Percentiles rank a stretch among this genome's conserved stretches.
Evolutionary conservation across 192 early-diverging fungal genomes (phyloP).

Genomic region (Coemansia interrupta): DNA sequence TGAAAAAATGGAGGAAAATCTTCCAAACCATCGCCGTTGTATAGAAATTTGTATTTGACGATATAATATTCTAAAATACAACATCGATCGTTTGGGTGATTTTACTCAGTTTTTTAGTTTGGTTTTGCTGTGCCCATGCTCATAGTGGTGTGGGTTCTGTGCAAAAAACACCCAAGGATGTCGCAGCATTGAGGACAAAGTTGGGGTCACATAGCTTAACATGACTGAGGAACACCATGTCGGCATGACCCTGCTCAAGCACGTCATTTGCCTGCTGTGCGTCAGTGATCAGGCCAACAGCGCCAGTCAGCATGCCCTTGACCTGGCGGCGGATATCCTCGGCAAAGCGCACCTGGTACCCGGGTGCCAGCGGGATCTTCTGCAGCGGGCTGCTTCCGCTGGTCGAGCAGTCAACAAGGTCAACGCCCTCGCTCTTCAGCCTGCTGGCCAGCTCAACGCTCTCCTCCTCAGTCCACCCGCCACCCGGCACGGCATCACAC

Average conservation of each 20-base stretch:
- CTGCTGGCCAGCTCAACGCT: slow-evolving; percentile 59
- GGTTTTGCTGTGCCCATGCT: slow-evolving; percentile 39
- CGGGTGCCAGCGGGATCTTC: slow-evolving; percentile 46
- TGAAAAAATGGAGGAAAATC: too few species aligned
- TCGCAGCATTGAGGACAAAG: slow-evolving; percentile 65
- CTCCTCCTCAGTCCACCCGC: slow-evolving; percentile 74
- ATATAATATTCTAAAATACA: too few species aligned
- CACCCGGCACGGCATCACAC: slow-evolving; percentile 41
- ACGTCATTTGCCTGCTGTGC: slow-evolving; percentile 67
- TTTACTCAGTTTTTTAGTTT: too few species aligned
- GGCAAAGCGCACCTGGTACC: slow-evolving; percentile 73
- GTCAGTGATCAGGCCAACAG: slow-evolving; percentile 71
- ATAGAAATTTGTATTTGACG: too few species aligned
- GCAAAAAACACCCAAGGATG: slow-evolving; percentile 64
- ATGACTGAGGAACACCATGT: slow-evolving; percentile 70
- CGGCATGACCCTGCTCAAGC: slow-evolving; percentile 61
- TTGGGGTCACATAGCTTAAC: slow-evolving; percentile 66
- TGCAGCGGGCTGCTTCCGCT: slow-evolving; percentile 65
- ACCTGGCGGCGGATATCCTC: slow-evolving; percentile 58
- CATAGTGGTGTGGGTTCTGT: slow-evolving; percentile 65
- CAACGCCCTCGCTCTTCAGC: slow-evolving; percentile 67
- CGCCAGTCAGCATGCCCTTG: slow-evolving; percentile 56
- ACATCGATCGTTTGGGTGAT: too few species aligned
- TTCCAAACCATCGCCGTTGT: too few species aligned
- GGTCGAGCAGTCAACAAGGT: slow-evolving; percentile 80